Percentiles rank a stretch among this genome's conserved stretches.
Evolutionary conservation across 2,329 filamentous ascomycete species (phyloP).

Genomic region (Cercospora nicotianae): DNA sequence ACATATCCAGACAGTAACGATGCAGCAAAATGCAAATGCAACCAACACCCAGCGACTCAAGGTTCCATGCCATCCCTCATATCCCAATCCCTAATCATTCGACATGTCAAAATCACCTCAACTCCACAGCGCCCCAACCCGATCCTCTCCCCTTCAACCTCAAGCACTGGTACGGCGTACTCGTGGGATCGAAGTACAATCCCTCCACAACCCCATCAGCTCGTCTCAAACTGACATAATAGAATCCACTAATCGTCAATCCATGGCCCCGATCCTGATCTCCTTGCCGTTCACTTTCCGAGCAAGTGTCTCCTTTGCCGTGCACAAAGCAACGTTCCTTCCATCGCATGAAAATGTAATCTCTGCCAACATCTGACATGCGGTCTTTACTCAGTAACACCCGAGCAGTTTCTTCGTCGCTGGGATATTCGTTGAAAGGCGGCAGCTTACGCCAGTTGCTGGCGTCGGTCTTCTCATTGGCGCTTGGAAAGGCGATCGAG

Average conservation of each 20-base stretch:
- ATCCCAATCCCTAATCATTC: background rate
- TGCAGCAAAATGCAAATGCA: background rate
- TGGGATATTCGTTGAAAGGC: slow-evolving; percentile 42
- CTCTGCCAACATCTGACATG: slow-evolving; percentile 42
- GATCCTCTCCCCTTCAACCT: slow-evolving; percentile 43
- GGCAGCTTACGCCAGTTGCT: slow-evolving; percentile 52
- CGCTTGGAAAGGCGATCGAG: slow-evolving; percentile 48
- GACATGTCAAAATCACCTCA: slow-evolving; percentile 31
- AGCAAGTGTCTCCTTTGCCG: slow-evolving; percentile 32
- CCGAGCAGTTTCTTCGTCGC: slow-evolving; percentile 36
- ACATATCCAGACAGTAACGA: background rate
- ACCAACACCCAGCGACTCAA: background rate
- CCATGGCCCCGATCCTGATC: slow-evolving; percentile 44
- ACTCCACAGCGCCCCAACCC: slow-evolving; percentile 44
- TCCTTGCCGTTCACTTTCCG: slow-evolving; percentile 26
- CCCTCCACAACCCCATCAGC: slow-evolving; percentile 52
- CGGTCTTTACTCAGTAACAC: slow-evolving; percentile 45
- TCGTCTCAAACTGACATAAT: slow-evolving; percentile 53
- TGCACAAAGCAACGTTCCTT: slow-evolving; percentile 55
- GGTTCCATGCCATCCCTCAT: background rate
- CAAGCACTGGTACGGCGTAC: slow-evolving; percentile 55
- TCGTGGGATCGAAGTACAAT: slow-evolving; percentile 57
- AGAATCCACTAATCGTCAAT: slow-evolving; percentile 56
- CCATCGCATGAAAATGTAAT: slow-evolving; percentile 60
- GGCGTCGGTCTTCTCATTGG: slow-evolving; percentile 46